Percentiles rank a stretch among this genome's conserved stretches.
phyloP scores from a whole-genome alignment of 257 asterid genomes.

The Lavandula angustifolia region DNA sequence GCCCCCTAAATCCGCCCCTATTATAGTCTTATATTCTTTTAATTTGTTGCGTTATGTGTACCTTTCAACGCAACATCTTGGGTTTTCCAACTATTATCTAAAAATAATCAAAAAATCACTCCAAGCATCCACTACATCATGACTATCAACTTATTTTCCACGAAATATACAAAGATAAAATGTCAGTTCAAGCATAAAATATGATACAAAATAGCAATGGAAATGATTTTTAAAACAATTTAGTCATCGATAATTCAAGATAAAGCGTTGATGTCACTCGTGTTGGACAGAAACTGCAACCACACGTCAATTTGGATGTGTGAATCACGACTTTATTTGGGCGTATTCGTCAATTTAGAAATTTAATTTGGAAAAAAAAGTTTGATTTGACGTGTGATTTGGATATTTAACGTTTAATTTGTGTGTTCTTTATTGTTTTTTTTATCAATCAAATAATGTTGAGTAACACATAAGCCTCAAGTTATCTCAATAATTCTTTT shows the following conservation, averaged over 20 bases:
- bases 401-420: conserved; percentile 10
- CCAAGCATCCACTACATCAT: background rate
- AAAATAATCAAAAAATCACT: no score
- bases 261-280: background rate
- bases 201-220: background rate
- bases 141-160: background rate
- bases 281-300: conserved; percentile 5
- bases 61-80: no score
- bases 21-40: no score
- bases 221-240: background rate
- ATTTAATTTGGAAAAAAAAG: conserved; percentile 17
- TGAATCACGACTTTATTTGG: background rate
- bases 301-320: conserved; percentile 26
- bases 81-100: no score
- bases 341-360: background rate
- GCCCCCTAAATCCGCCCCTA: no score
- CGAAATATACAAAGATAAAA: no score
- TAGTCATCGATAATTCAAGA: background rate
- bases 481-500: no score
- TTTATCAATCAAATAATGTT: no score
- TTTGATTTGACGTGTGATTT: conserved; percentile 12
- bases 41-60: no score
- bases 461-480: no score
- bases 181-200: background rate
- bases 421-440: background rate